Percentiles rank a stretch among this genome's conserved stretches.
phyloP scores from a whole-genome alignment of 2,329 filamentous ascomycete genomes.

The Colletotrichum gigasporum region DNA sequence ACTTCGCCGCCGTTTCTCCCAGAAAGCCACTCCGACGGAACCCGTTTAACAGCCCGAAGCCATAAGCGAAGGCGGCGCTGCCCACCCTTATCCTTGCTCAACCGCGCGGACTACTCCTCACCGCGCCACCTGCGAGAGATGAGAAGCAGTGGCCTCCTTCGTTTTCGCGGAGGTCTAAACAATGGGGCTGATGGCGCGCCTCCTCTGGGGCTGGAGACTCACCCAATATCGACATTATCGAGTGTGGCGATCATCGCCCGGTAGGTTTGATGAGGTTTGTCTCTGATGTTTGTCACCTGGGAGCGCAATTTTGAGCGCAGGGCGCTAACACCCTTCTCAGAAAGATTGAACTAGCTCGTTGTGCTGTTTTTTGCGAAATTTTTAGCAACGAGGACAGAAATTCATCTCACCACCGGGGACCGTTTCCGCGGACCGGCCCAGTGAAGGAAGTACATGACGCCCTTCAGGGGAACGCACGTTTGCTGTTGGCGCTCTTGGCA shows the following conservation, averaged over 20 bases:
- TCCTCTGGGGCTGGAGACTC: not conserved
- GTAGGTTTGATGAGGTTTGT: not conserved
- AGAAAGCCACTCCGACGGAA: not conserved
- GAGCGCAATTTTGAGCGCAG: not conserved
- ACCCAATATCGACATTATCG: not conserved
- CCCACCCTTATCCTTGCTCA: not conserved
- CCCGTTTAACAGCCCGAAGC: not conserved
- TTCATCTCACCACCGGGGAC: not conserved
- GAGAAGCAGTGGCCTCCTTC: not conserved
- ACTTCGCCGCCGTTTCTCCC: not conserved
- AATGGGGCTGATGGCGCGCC: conserved; percentile 9
- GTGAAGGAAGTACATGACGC: not conserved
- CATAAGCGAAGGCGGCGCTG: not conserved
- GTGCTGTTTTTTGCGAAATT: not conserved
- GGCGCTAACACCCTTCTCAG: not conserved
- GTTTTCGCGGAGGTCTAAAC: conserved; percentile 11
- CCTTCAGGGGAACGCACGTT: not conserved
- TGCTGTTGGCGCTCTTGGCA: not conserved
- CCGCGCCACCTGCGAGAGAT: conserved; percentile 10
- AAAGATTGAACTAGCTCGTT: not conserved
- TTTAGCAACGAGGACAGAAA: not conserved
- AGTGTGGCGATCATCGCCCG: not conserved
- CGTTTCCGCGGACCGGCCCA: not conserved
- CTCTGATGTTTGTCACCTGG: not conserved
- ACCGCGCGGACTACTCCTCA: not conserved